These are phyloP conservation scores for Limnanthes douglasii DNA, from an alignment of 345 rosid species.

Conservation along the genomic window DNA sequence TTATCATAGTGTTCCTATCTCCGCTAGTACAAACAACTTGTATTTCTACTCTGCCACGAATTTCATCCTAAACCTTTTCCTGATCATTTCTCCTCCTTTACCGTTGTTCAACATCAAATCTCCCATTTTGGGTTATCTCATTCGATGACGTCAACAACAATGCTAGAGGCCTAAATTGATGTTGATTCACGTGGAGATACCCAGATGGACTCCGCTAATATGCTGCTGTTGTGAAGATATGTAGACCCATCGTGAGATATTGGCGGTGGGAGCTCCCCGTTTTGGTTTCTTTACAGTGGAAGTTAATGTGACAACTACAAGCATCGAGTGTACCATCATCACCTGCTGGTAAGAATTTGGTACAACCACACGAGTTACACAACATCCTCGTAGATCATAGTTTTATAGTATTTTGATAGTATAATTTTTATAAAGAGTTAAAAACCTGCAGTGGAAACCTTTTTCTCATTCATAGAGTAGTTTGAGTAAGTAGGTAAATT, in stretches of 20 bases:
- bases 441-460: too few species aligned
- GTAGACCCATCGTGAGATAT: slow-evolving; percentile 18
- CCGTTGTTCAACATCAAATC: slow-evolving; percentile 25
- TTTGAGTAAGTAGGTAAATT: too few species aligned
- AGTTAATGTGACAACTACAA: slow-evolving; percentile 72
- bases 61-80: slow-evolving; percentile 59
- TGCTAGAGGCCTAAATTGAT: slow-evolving; percentile 22
- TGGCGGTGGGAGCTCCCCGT: slow-evolving; percentile 17
- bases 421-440: too few species aligned
- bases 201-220: slow-evolving; percentile 47
- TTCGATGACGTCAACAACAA: slow-evolving; percentile 31
- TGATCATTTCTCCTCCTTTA: slow-evolving; percentile 13
- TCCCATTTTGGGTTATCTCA: slow-evolving; percentile 29
- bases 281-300: slow-evolving; percentile 53
- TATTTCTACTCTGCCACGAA: slow-evolving; percentile 66
- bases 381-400: too few species aligned
- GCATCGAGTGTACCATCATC: slow-evolving; percentile 60
- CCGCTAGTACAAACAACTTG: slow-evolving; percentile 53
- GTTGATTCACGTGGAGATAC: slow-evolving; percentile 24
- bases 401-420: too few species aligned
- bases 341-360: slow-evolving; percentile 70
- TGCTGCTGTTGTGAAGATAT: slow-evolving; percentile 18
- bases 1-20: too few species aligned
- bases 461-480: too few species aligned
- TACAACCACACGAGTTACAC: too few species aligned